Evolutionary conservation across 345 rosid genomes (phyloP), one percentile per base, ranked within the genome.

Genomic region (Crucihimalaya himalaica): DNA sequence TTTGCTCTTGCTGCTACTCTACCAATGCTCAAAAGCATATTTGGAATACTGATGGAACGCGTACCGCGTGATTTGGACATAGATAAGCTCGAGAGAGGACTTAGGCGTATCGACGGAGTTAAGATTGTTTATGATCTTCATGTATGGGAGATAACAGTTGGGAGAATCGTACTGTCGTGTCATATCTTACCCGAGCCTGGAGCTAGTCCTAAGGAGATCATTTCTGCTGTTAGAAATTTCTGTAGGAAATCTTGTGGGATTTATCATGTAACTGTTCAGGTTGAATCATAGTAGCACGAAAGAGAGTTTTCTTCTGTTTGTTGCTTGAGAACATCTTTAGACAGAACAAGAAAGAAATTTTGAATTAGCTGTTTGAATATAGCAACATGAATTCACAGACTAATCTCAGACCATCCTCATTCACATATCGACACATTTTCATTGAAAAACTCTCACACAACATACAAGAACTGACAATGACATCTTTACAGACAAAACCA

Each of bases 101-200:
- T 93, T 7, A 84, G 55, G 18, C 56, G 78, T 28, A 83, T 91
- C 6, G 11, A 70, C 12, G 96, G 96, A 46, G 92, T 91, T 66
- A 68, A 64, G 28, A 57, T 69, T 19, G 65, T 93, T 68, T 86
- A 84, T 71, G 97, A 87, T 78, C 84, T 93, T 39, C 98, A 89
- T 61, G 84, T 93, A 6, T 91, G 98, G 97, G 85, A 90, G 11
- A 80, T 89, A 20, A 93, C 97, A 13, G 75, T 63, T 2, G 96
- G 96, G 71, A 88, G 86, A 81, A 52, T 70, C 27, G 88, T 85
- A 2, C 50, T 93, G 73, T 84, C 90, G 15, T 91, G 98, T 80
- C 97, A 87, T 84, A 80, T 86, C 34, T 58, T 80, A 42, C 77
- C 87, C 1, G 84, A 89, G 59, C 68, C 89, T 2, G 91, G 79